Conservation (phyloP, 805 yeast species). For the Candida dajiaensis region DNA sequence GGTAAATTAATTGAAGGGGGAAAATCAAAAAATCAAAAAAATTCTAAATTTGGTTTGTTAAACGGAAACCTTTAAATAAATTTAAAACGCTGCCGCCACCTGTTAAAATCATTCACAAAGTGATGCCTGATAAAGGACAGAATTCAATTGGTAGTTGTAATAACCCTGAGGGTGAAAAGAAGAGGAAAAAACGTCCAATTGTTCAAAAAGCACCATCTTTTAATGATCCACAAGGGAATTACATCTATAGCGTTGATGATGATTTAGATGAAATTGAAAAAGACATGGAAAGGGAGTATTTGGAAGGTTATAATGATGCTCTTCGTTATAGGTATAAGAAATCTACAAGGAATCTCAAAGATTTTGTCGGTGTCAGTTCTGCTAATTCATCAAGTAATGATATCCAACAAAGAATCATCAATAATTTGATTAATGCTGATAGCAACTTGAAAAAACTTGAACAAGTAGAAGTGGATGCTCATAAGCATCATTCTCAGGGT, state of each 20-base stretch:
- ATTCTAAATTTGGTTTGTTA: no score
- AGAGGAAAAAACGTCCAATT: conserved; percentile 19
- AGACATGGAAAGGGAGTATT: conserved; percentile 50
- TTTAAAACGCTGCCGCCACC: neutral
- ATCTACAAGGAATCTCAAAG: conserved; percentile 18
- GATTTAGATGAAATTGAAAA: conserved; percentile 67
- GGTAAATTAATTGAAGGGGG: no score
- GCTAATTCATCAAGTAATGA: neutral
- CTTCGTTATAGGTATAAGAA: conserved; percentile 41
- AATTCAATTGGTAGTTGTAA: neutral
- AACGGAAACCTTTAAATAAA: no score
- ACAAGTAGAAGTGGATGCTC: conserved; percentile 18
- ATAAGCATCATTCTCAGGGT: conserved; percentile 10
- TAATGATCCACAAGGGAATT: conserved; percentile 15
- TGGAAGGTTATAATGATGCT: conserved; percentile 74
- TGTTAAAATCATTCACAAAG: no score
- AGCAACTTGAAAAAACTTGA: conserved; percentile 20
- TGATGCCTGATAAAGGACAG: neutral
- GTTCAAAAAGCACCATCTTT: conserved; percentile 18
- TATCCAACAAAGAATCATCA: conserved; percentile 12
- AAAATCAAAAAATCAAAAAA: no score
- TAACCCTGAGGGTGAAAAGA: neutral
- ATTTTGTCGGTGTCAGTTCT: neutral
- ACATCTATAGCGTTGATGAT: conserved; percentile 75
- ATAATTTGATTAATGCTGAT: conserved; percentile 22